These are phyloP conservation scores for Gossypium lobatum DNA, from an alignment of 441 rosid genomes.

Conservation along the genomic window DNA sequence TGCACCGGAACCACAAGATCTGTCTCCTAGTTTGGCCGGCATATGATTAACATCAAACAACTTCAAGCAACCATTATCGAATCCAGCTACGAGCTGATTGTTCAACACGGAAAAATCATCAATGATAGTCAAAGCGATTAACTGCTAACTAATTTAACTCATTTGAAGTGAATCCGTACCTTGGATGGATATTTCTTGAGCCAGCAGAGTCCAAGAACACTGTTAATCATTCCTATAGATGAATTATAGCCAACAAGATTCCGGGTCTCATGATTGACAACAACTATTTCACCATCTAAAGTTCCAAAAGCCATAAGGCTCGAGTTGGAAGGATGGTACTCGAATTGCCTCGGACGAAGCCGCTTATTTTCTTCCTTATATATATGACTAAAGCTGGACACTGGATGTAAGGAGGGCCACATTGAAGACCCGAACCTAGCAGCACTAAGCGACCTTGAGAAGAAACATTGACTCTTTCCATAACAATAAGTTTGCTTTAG, in stretches of 20 bases:
- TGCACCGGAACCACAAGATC: slow-evolving; percentile 10
- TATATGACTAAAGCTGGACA: slow-evolving; percentile 22
- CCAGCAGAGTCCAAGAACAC: slow-evolving; percentile 44
- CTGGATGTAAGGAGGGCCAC: slow-evolving; percentile 32
- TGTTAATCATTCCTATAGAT: slow-evolving; percentile 22
- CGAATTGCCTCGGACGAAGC: slow-evolving; percentile 46
- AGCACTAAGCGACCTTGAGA: slow-evolving; percentile 36
- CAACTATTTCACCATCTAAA: slow-evolving; percentile 42
- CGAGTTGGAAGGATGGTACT: slow-evolving; percentile 37
- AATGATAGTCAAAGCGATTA: not conserved
- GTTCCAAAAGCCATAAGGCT: slow-evolving; percentile 42
- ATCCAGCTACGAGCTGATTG: slow-evolving; percentile 39
- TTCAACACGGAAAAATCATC: slow-evolving; percentile 12
- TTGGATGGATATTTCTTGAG: slow-evolving; percentile 41
- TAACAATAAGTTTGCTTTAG: slow-evolving; percentile 18
- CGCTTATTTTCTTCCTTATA: slow-evolving; percentile 27
- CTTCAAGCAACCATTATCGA: slow-evolving; percentile 35
- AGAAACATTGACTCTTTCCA: slow-evolving; percentile 26
- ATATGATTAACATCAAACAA: slow-evolving; percentile 32
- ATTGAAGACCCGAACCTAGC: slow-evolving; percentile 34
- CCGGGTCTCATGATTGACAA: slow-evolving; percentile 39
- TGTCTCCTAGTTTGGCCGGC: slow-evolving; percentile 20
- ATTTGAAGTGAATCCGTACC: slow-evolving; percentile 18
- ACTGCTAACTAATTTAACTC: not conserved
- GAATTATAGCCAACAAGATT: slow-evolving; percentile 31